These are phyloP conservation scores for Blastobotrys muscicola DNA, from an alignment of 805 yeast species.

Conservation along the genomic window DNA sequence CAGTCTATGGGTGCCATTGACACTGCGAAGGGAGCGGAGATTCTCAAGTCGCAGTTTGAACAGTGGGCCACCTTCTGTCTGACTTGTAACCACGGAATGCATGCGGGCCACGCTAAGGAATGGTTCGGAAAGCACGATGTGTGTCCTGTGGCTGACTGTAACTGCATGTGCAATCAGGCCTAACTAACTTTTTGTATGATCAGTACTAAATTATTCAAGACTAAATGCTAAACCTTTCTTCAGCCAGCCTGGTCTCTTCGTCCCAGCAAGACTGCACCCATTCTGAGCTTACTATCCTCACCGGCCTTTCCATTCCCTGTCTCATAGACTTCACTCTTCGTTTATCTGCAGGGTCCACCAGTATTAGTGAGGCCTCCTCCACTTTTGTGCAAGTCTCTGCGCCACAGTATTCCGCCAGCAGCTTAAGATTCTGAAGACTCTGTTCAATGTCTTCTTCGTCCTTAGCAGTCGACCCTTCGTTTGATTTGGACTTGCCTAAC, in stretches of 20 bases:
- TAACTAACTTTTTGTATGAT: constrained; percentile 1
- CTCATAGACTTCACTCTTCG: constrained; percentile 5
- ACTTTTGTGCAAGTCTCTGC: constrained; percentile 27
- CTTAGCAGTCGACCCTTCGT: constrained; percentile 8
- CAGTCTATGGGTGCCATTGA: constrained; percentile 54
- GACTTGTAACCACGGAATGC: constrained; percentile 88
- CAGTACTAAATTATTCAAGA: background rate
- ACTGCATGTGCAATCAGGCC: constrained; percentile 57
- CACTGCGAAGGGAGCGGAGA: constrained; percentile 11
- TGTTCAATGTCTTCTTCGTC: constrained; percentile 25
- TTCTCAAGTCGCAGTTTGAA: constrained; percentile 39
- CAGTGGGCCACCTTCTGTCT: constrained; percentile 91
- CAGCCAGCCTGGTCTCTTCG: constrained; percentile 21
- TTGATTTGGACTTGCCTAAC: no score
- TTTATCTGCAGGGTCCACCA: no score
- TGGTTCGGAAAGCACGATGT: constrained; percentile 85
- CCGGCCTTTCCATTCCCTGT: constrained; percentile 5
- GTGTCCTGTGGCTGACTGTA: constrained; percentile 93
- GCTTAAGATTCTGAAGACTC: background rate
- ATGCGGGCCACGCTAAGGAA: constrained; percentile 90
- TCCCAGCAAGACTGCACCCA: constrained; percentile 33
- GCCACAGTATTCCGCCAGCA: constrained; percentile 27
- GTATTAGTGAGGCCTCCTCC: no score
- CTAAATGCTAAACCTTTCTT: constrained; percentile 11
- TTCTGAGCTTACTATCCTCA: constrained; percentile 26